Percentiles rank a stretch among this genome's conserved stretches.
These are phyloP conservation scores for Kokia cookei DNA, from an alignment of 441 rosid genomes.

Conservation along the genomic window DNA sequence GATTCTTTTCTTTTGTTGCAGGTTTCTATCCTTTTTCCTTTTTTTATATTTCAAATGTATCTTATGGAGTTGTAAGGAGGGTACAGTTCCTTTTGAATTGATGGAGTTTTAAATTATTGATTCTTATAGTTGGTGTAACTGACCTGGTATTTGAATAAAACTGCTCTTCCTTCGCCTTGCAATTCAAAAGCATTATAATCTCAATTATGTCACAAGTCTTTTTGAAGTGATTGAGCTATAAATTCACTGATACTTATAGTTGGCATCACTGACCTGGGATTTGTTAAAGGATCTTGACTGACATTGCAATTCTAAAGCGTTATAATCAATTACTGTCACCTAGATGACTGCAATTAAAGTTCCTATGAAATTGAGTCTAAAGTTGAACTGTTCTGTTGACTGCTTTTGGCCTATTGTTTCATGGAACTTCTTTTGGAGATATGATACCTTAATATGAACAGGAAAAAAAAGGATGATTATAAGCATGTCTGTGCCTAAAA, in stretches of 20 bases:
- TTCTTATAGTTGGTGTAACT: background rate
- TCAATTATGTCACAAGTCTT: background rate
- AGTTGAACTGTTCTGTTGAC: too few species aligned
- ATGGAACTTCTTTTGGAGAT: background rate
- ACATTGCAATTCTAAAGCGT: background rate
- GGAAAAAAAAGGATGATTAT: background rate
- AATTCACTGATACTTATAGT: background rate
- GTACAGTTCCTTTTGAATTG: background rate
- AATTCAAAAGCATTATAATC: background rate
- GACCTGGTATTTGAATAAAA: background rate
- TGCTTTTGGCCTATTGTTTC: too few species aligned
- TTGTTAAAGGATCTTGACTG: background rate
- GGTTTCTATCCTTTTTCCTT: background rate
- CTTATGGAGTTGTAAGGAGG: background rate
- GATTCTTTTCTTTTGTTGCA: slow-evolving; percentile 12
- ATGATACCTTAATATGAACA: background rate
- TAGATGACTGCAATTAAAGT: too few species aligned
- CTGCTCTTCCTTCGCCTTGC: background rate
- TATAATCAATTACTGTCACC: background rate
- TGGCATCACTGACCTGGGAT: background rate
- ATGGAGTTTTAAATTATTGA: background rate
- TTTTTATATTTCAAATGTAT: background rate
- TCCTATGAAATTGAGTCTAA: too few species aligned
- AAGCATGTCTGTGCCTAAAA: background rate
- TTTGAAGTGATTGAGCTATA: background rate